Percentiles rank a stretch among this genome's conserved stretches.
phyloP scores from a whole-genome alignment of 2,329 filamentous ascomycete genomes.

The Tolypocladium pustulatum region DNA sequence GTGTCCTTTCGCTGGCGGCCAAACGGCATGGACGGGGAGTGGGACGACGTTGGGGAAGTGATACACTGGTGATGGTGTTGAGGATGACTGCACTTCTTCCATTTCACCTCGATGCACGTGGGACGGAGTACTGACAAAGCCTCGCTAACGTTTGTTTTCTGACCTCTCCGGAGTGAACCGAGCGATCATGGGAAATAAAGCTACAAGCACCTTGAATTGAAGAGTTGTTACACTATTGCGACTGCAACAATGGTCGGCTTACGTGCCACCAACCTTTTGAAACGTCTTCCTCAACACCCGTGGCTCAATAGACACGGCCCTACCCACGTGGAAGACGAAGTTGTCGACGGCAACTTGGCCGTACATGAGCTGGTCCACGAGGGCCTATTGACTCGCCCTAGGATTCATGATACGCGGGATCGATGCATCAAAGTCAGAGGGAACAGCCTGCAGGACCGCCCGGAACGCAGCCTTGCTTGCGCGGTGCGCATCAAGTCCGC shows the following conservation, averaged over 20 bases:
- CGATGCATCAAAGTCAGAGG: neutral
- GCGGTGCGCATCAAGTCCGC: neutral
- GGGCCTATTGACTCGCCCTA: neutral
- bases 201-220: too few relatives aligned
- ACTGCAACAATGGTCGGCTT: neutral
- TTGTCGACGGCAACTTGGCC: neutral
- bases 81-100: too few relatives aligned
- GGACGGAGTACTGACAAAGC: too few relatives aligned
- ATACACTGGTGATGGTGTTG: too few relatives aligned
- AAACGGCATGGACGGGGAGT: too few relatives aligned
- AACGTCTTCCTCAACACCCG: neutral
- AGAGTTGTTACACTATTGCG: too few relatives aligned
- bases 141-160: too few relatives aligned
- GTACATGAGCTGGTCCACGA: neutral
- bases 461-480: neutral
- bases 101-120: too few relatives aligned
- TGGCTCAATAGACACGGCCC: neutral
- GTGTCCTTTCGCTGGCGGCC: too few relatives aligned
- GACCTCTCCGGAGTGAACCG: too few relatives aligned
- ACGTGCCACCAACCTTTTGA: neutral
- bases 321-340: neutral
- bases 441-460: neutral
- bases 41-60: too few relatives aligned
- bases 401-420: neutral
- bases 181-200: too few relatives aligned